Evolutionary conservation across 345 rosid genomes (phyloP).

Genomic region (Brassica juncea): DNA sequence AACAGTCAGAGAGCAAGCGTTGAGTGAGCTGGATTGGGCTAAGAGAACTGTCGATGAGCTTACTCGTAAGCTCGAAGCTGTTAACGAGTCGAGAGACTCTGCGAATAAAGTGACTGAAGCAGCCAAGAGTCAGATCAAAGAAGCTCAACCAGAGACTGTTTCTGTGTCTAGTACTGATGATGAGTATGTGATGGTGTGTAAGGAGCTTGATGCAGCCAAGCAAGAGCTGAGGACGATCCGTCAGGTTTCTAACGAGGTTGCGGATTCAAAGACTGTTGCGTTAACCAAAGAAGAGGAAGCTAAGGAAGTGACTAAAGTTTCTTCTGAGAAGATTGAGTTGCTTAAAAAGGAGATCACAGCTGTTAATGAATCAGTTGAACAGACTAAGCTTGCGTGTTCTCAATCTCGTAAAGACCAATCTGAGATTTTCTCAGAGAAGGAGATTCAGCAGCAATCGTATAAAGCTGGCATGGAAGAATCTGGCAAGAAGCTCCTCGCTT

Average conservation of each 20-base stretch:
- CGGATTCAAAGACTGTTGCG: constrained; percentile 62
- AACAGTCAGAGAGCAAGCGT: constrained; percentile 64
- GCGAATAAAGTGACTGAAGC: constrained; percentile 65
- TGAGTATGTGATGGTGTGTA: constrained; percentile 52
- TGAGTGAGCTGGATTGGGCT: constrained; percentile 72
- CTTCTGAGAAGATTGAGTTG: constrained; percentile 68
- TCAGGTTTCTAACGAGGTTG: constrained; percentile 60
- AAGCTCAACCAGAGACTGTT: constrained; percentile 46
- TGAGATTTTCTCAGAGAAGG: constrained; percentile 70
- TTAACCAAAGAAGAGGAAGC: constrained; percentile 62
- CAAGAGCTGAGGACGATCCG: constrained; percentile 72
- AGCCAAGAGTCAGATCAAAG: constrained; percentile 62
- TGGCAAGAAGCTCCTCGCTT: constrained; percentile 52
- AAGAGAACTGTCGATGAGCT: constrained; percentile 71
- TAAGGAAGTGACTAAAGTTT: constrained; percentile 55
- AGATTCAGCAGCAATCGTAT: constrained; percentile 57
- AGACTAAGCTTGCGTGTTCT: constrained; percentile 73
- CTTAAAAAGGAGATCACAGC: constrained; percentile 68
- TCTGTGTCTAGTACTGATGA: constrained; percentile 46
- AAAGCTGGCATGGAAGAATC: constrained; percentile 69
- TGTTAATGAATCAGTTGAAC: constrained; percentile 73
- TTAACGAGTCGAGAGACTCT: constrained; percentile 61
- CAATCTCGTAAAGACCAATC: constrained; percentile 69
- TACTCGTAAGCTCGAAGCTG: constrained; percentile 53
- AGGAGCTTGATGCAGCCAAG: constrained; percentile 74